phyloP scores from a whole-genome alignment of 331 rosid genomes.

The Ulmus americana region DNA sequence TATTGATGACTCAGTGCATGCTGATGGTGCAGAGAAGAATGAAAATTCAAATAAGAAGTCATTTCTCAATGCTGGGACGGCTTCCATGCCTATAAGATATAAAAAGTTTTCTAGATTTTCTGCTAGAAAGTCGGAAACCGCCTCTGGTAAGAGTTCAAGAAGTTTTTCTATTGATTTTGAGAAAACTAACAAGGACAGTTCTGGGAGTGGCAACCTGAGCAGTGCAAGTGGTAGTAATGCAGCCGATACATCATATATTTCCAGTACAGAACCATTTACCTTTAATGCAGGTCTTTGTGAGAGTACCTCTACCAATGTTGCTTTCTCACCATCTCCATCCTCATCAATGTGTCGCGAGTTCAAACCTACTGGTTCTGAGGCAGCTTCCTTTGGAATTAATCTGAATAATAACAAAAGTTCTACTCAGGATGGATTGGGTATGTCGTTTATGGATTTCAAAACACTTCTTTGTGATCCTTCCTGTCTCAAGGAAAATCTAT shows the following conservation, averaged over 20 bases:
- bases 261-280: slow-evolving; percentile 32
- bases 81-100: slow-evolving; percentile 30
- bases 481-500: slow-evolving; percentile 55
- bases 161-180: slow-evolving; percentile 21
- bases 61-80: slow-evolving; percentile 22
- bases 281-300: slow-evolving; percentile 25
- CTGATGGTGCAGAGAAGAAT: slow-evolving; percentile 15
- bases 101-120: slow-evolving; percentile 2
- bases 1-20: slow-evolving; percentile 39
- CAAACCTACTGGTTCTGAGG: slow-evolving; percentile 27
- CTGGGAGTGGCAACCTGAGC: slow-evolving; percentile 20
- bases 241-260: slow-evolving; percentile 27
- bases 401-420: slow-evolving; percentile 19
- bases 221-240: slow-evolving; percentile 28
- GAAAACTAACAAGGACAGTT: slow-evolving; percentile 24
- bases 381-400: slow-evolving; percentile 23
- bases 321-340: slow-evolving; percentile 36
- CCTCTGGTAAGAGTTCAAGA: slow-evolving; percentile 20
- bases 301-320: slow-evolving; percentile 28
- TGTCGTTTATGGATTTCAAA: slow-evolving; percentile 39
- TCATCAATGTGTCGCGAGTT: slow-evolving; percentile 30
- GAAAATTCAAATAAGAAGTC: slow-evolving; percentile 18
- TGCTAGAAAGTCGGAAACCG: slow-evolving; percentile 25
- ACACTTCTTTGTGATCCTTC: slow-evolving; percentile 60
- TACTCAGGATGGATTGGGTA: slow-evolving; percentile 36